Base-by-base conservation (phyloP, 2,329 filamentous ascomycete species). In the Claviceps sp. region DNA sequence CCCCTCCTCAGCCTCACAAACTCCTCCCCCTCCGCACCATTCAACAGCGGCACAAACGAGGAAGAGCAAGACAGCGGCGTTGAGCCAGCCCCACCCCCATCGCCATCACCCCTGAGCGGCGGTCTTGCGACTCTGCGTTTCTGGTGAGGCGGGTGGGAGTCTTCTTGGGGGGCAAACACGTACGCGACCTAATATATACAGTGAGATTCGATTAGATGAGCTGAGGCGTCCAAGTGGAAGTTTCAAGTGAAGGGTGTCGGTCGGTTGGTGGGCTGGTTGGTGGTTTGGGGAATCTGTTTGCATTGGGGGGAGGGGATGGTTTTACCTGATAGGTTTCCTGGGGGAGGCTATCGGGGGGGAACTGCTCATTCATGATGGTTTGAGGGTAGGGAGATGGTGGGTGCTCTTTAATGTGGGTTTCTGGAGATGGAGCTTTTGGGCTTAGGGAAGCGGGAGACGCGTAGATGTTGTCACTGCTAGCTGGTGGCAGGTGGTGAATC, bases 1-100 rank as follows among this genome's bases (percentile, higher is more conserved):
- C 72, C 66, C 61, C 81, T 73, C 22, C 87, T 75, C 49, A 80
- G 66, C 7, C 63, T 63, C 22, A 77, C 71, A 50, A 70, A 73
- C 36, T 70, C 69, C 2, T 69, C 58, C 45, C 63, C 67, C 64
- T 85, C 82, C 0, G 65, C 61, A 3, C 78, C 79, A 53, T 73
- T 71, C 7, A 85, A 65, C 17, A 85, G 68, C 7, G 73, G 67
- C 20, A 74, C 70, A 53, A 80, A 84, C 2, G 59, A 55, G 1
- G 66, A 59, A 5, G 58, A 50, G 16, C 11, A 9, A 8, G 37
- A 16, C 3, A 58, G 50, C 22, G 57, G 45, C 9, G 29, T 1
- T 34, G 29, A 4, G 29, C 29, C 9, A 29, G 8, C 26, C 26
- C 26, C 7, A 26, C 2, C 7, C 1, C 26, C 26, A 29, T 29